These are phyloP conservation scores for Aphanomyces astaci DNA, from an alignment of 352 stramenopile genomes.

Conservation along the genomic window DNA sequence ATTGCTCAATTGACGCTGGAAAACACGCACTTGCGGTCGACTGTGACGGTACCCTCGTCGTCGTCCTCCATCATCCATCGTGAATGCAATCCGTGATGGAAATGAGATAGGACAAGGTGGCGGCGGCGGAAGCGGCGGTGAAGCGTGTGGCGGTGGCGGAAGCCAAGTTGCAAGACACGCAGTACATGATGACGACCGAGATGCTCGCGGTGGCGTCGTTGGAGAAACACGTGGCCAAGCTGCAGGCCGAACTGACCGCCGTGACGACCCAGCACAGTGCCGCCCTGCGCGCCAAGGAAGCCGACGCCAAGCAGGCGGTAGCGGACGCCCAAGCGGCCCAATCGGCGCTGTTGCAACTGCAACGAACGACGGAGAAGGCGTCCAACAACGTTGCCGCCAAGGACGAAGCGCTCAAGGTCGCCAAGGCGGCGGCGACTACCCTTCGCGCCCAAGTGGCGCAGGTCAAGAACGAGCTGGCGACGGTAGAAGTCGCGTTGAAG, in stretches of 20 bases:
- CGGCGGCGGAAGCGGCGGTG: background rate
- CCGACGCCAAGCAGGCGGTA: background rate
- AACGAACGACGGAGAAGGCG: background rate
- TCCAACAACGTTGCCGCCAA: background rate
- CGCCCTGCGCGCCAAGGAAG: background rate
- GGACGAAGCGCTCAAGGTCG: slow-evolving; percentile 11
- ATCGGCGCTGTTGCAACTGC: background rate
- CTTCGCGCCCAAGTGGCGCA: slow-evolving; percentile 8
- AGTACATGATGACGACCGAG: slow-evolving; percentile 10
- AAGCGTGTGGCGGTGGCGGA: background rate
- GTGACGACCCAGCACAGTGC: background rate
- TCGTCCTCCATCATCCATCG: too few relatives aligned
- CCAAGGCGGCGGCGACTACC: background rate
- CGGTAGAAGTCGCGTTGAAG: background rate
- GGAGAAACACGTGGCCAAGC: background rate
- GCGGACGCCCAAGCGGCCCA: background rate
- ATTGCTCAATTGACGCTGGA: background rate
- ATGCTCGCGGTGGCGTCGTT: background rate
- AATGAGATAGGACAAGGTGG: background rate
- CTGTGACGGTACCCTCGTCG: background rate
- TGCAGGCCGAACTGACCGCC: background rate
- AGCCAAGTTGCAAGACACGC: slow-evolving; percentile 11
- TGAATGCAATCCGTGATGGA: too few relatives aligned
- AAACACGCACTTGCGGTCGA: background rate
- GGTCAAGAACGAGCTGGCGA: background rate